phyloP scores from a whole-genome alignment of 148 eudicot species.

The Polygonum aviculare region DNA sequence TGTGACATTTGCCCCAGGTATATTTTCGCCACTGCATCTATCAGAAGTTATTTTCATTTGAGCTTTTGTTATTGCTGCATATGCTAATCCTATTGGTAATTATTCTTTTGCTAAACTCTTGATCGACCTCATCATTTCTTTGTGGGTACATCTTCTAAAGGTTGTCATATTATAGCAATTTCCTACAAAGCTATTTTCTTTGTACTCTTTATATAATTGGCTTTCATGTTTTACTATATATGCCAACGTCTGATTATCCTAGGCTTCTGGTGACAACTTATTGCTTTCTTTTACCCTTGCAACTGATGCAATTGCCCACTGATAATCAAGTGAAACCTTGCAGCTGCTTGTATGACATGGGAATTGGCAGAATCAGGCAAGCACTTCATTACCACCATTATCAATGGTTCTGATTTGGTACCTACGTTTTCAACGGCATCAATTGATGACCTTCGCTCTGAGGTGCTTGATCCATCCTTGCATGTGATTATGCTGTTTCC shows the following conservation, averaged over 20 bases:
- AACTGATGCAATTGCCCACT: background rate
- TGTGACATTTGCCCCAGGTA: slow-evolving; percentile 89
- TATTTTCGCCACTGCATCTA: background rate
- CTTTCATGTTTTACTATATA: background rate
- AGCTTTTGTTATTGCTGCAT: background rate
- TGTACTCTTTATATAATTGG: background rate
- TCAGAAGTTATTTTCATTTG: background rate
- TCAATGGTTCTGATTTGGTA: slow-evolving; percentile 89
- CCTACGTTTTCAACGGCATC: slow-evolving; percentile 92
- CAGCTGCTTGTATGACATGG: slow-evolving; percentile 99
- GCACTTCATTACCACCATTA: slow-evolving; percentile 72
- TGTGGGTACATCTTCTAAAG: background rate
- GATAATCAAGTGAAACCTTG: slow-evolving; percentile 16
- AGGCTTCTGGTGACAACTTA: background rate
- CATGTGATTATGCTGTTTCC: background rate
- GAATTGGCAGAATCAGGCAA: slow-evolving; percentile 94
- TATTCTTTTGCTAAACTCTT: background rate
- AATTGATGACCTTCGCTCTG: slow-evolving; percentile 90
- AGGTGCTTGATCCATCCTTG: slow-evolving; percentile 35
- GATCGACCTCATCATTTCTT: background rate
- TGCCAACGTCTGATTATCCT: no score
- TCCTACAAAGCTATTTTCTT: background rate
- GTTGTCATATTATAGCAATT: background rate
- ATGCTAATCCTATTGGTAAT: background rate
- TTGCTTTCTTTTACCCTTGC: background rate